Evolutionary conservation across 2,329 filamentous ascomycete genomes (phyloP).

Genomic region (Lachnellula cervina): DNA sequence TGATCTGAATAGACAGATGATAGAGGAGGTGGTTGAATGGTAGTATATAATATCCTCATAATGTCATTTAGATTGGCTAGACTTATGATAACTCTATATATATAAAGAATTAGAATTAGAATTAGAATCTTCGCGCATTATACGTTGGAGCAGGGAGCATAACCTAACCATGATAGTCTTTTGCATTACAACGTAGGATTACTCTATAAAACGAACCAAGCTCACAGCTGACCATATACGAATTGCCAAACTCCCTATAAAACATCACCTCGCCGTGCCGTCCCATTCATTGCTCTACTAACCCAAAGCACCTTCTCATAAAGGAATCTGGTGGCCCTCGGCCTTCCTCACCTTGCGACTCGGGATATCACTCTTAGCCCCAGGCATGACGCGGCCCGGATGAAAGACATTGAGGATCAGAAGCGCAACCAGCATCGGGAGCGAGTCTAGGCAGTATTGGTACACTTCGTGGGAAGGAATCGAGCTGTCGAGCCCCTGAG

Average conservation of each 20-base stretch:
- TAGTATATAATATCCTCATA: background rate
- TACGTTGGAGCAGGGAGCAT: too few species aligned
- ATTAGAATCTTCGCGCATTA: too few species aligned
- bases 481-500: conserved; percentile 34
- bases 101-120: too few species aligned
- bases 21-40: background rate
- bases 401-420: conserved; percentile 34
- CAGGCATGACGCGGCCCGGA: conserved; percentile 33
- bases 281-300: too few species aligned
- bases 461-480: conserved; percentile 30
- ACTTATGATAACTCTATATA: too few species aligned
- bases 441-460: conserved; percentile 34
- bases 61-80: too few species aligned
- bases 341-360: conserved; percentile 14
- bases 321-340: conserved; percentile 6
- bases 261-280: too few species aligned
- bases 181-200: too few species aligned
- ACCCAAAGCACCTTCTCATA: background rate
- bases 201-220: too few species aligned
- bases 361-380: conserved; percentile 30
- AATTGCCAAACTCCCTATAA: too few species aligned
- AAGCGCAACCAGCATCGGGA: conserved; percentile 37
- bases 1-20: background rate
- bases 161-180: too few species aligned
- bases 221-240: too few species aligned